These are phyloP conservation scores for Takakia lepidozioides DNA, from an alignment of 225 moss, liverwort and hornwort species.

Conservation along the genomic window DNA sequence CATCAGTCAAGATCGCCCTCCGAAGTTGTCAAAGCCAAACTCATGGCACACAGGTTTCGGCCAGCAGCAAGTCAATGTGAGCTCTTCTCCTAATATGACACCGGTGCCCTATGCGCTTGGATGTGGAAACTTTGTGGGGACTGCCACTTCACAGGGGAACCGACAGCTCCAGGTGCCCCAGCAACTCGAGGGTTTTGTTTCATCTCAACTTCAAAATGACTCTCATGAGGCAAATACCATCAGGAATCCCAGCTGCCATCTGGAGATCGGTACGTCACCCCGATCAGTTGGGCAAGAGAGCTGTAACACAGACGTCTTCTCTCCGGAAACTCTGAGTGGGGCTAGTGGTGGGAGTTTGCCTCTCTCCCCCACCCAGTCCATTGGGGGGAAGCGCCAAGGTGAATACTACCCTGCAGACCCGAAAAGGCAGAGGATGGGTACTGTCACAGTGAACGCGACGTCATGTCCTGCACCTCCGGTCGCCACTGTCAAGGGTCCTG, in stretches of 20 bases:
- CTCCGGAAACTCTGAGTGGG: slow-evolving; percentile 40
- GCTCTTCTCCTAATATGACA: slow-evolving; percentile 21
- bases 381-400: slow-evolving; percentile 37
- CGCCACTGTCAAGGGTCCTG: slow-evolving; percentile 42
- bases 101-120: slow-evolving; percentile 18
- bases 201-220: slow-evolving; percentile 47
- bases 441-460: slow-evolving; percentile 10
- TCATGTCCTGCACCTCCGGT: slow-evolving; percentile 4
- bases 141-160: slow-evolving; percentile 10
- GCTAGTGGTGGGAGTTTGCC: too few relatives aligned
- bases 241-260: slow-evolving; percentile 31
- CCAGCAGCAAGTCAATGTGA: slow-evolving; percentile 23
- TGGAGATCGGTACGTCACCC: slow-evolving; percentile 47
- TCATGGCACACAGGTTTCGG: slow-evolving; percentile 22
- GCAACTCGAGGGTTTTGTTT: slow-evolving; percentile 53
- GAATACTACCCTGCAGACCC: slow-evolving; percentile 29
- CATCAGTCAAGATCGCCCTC: slow-evolving; percentile 39
- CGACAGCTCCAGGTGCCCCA: slow-evolving; percentile 28
- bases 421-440: slow-evolving; percentile 10
- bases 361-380: slow-evolving; percentile 50
- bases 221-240: slow-evolving; percentile 18
- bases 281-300: slow-evolving; percentile 46
- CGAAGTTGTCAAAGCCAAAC: slow-evolving; percentile 46
- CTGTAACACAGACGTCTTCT: slow-evolving; percentile 41
- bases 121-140: neutral